Base-by-base conservation (phyloP, 352 stramenopile genomes). In the Globisporangium yorkense region DNA sequence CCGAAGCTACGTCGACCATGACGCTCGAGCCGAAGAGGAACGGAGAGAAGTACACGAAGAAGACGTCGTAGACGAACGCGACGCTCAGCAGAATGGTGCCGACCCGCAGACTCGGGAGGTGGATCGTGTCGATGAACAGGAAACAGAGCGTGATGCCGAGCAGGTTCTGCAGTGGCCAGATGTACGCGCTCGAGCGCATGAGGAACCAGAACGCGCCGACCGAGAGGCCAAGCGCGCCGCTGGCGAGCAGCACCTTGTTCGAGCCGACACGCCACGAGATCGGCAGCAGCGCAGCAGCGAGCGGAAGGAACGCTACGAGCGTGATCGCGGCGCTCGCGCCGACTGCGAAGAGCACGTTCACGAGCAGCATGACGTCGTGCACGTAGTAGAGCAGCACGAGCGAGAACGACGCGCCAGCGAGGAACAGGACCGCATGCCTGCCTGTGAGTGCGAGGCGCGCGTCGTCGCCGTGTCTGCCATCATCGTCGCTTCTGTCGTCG, bases 1-100 rank as follows among this genome's bases (percentile, higher is more conserved):
- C 87, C 5, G 92, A 97, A 0, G 94, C 94, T 2, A 98, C 94
- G 58, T 96, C 91, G 49, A 97, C 84, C 94, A 98, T 98, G 47
- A 98, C 85, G 50, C 71, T 93, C 27, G 72, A 80, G 20, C 81
- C 79, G 63, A 97, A 96, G 49, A 97, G 69, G 16, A 87, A 74
- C 5, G 95, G 95, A 33, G 89, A 97, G 13, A 98, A 50, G 73
- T 98, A 98, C 43, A 98, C 93, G 71, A 98, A 98, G 67, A 98
- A 98, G 47, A 98, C 94, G 66, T 98, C 95, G 71, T 98, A 98
- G 56, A 89, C 85, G 61, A 98, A 98, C 1, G 92, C 92, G 39
- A 97, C 72, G 13, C 80, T 74, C 31, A 98, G 76, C 39, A 98
- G 56, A 9, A 97, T 72, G 0, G 87, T 78, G 20, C 83, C 93